Base-by-base conservation (phyloP, 2,329 filamentous ascomycete species). In the Gremmenia infestans region DNA sequence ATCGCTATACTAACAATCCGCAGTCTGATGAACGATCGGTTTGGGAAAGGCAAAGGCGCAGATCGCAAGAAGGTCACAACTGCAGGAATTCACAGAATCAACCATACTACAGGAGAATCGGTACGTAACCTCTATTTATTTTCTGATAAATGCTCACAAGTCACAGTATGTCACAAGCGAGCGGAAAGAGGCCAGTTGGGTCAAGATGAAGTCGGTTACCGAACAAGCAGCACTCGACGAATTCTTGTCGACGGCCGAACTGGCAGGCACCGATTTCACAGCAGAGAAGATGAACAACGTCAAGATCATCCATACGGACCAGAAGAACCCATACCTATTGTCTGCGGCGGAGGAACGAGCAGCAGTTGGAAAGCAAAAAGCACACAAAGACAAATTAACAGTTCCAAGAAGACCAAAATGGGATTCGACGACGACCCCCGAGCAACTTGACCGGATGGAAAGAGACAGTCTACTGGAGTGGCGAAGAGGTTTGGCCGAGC, bases 261-360 rank as follows among this genome's bases (percentile, higher is more conserved):
- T 99, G 65, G 94, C 94, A n/a, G 93, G 91, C 63, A 99, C 94
- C 63, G 94, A 99, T 72, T 99, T 99, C 73, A 97, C 93, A 1
- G 95, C 94, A 28, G 92, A 97, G 78, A 97, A 97, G 81, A 89
- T 96, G 83, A 97, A 93, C 76, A 97, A 95, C 70, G 89, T 97
- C 74, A 97, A 97, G 78, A 97, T 99, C 71, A 97, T 99, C 65
- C 94, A 99, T 72, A 87, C 87, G 63, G 91, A 97, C 72, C 92
- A 97, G 75, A 90, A 88, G 76, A 99, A 99, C 72, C 94, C 94
- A 0, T 99, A 93, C 67, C 78, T 99, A 5, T 79, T 99, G 17
- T 93, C 91, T 0, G 85, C 88, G 0, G 81, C 85, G 25, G 93
- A 99, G 71, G 92, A 99, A 78, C 80, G 86, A 65, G 83, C 81